Base-by-base conservation (phyloP, 495 filamentous ascomycete genomes). In the Talaromyces adpressus region DNA sequence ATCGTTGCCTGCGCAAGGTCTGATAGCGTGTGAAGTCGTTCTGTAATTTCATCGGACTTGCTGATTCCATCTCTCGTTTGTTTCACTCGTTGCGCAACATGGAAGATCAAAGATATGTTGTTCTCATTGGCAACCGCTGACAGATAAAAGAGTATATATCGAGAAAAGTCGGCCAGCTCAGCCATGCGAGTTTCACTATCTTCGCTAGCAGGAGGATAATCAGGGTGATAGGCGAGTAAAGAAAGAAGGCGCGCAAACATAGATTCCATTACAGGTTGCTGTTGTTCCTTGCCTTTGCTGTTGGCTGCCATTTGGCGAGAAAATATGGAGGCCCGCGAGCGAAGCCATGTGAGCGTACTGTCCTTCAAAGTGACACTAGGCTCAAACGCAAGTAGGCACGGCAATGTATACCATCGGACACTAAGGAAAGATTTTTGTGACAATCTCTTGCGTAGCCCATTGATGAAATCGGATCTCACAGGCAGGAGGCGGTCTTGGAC, bases 31-130 rank as follows among this genome's bases (percentile, higher is more conserved):
- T 96, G 95, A 25, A 98, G 83, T 29, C 77, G 76, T 20, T 70
- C 76, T 6, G 75, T 76, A 29, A 81, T 76, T 56, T 88, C 86
- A 63, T 80, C 74, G 22, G 75, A 77, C 59, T 79, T 76, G 45
- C 79, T 81, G 56, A 98, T 83, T 23, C 84, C 89, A 69, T 98
- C 95, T 22, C 86, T 84, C 23, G 90, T 89, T 74, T 92, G 89
- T 76, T 99, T 99, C 57, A 96, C 88, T 8, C 92, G 87, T 76
- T 98, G 91, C 18, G 91, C 93, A 56, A 96, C 86, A 72, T 96
- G 91, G 79, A 88, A 95, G 63, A 99, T 93, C 63, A 96, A 75
- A 0, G 89, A 88, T 7, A 98, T 79, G 67, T 97, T 98, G 20
- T 90, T 85, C 67, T 91, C 87, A 29, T 87, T 95, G 11, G 90